Base-by-base conservation (phyloP, 163 green algal species). In the Picocystis sp. region DNA sequence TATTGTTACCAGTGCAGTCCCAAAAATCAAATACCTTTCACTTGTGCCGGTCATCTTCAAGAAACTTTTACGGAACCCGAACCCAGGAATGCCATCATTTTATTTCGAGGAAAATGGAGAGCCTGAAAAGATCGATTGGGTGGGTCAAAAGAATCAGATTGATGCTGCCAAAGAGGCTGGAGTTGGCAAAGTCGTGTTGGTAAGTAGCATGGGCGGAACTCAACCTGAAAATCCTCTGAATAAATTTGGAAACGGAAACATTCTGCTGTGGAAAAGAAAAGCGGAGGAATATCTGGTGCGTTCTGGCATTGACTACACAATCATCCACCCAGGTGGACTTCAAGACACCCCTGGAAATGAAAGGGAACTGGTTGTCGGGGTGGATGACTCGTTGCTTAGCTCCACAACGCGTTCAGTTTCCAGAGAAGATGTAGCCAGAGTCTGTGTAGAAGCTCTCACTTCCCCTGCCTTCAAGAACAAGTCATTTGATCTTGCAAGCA, bases 81-180 rank as follows among this genome's bases (percentile, higher is more conserved):
- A 53, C 13, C 24, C 47, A 17, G 47, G 24, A 17, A 53, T 53
- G 47, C 81, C 81, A 3, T 49, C 76, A n/a, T 92, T 92, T 57
- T 67, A 56, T 3, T 93, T 78, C 62, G 80, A 82, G 47, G 62
- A 75, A 46, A 66, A 55, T 8, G 72, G 82, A 41, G 55, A 46
- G 14, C 81, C 80, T 0, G 66, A 86, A 53, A 56, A 78, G 70
- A 71, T 95, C 13, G 84, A 94, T 61, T 95, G 82, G 82, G 42
- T 82, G 45, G 84, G 84, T 3, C 81, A 93, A 64, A 91, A 87
- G 58, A 56, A 52, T 19, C 87, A 96, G 62, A 81, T 96, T 34
- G 87, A 96, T 58, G 77, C 75, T 1, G 84, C 84, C 6, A 79
- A 80, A 65, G 50, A 22, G 1, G 78, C 79, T 6, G 87, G 85